Evolutionary conservation across 2,329 filamentous ascomycete genomes (phyloP), one percentile per base, ranked within the genome.

Genomic region (Diaporthe ampelina): DNA sequence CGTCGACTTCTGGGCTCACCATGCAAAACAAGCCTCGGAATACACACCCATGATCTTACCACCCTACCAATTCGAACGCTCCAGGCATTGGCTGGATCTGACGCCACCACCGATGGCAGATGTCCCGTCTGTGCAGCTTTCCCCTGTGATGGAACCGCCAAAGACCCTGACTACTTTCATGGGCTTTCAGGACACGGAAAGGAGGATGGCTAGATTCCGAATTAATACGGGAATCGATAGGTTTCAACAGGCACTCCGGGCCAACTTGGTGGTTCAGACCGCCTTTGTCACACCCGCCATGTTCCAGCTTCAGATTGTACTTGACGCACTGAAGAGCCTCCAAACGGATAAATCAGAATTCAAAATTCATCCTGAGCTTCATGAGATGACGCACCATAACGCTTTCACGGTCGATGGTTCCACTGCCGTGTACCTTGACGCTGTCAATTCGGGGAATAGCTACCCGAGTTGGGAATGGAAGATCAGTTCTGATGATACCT

Each of bases 21-120:
- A 70, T 26, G 5, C 7, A 15, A 2, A 6, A 0, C 83, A 86
- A 69, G 80, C 74, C 0, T 0, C 17, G 1, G 68, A 77, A 78
- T 78, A 81, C 26, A 32, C 65, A 0, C 75, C 70, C 0, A 24
- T 84, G 8, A 43, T 81, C 0, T 77, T 87, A 0, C 85, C 85
- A 0, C 82, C 84, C 0, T 86, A 86, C 73, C 85, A 86, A 54
- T 86, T 87, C 74, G 84, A 86, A 17, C 81, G 82, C 56, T 70
- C 77, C 0, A 70, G 77, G 0, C 84, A 86, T 61, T 86, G 84
- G 84, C 61, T 86, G 17, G 79, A 83, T 3, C 9, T 70, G 35
- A 74, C 70, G n/a, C 8, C 50, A 1, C 48, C 48, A 40, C 76
- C 78, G 52, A 74, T 35, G 65, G 15, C 48, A n/a, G 63, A 35